A percentile compares a stretch with the other conserved stretches of the same genome.
Conservation (phyloP, 805 yeast genomes). For the Metschnikowia arizonensis region DNA sequence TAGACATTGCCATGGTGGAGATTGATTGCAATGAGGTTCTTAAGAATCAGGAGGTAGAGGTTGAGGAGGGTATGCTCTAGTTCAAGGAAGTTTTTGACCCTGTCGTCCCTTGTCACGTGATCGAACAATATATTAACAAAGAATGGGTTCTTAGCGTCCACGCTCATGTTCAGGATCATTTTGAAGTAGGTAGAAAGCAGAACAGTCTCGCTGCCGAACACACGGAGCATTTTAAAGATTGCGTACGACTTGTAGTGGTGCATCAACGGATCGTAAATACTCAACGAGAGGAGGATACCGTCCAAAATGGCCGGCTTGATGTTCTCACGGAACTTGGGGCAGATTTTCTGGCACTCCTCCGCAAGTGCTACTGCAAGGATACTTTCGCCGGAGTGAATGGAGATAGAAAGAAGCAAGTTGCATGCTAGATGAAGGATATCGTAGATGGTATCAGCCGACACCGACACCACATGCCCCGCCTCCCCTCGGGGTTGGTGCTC, state of each 20-base stretch:
- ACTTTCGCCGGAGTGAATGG: slow-evolving; percentile 3
- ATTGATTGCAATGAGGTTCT: slow-evolving; percentile 9
- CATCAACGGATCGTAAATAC: slow-evolving; percentile 9
- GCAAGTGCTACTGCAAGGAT: slow-evolving; percentile 1
- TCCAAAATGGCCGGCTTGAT: slow-evolving; percentile 8
- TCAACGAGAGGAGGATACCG: slow-evolving; percentile 9
- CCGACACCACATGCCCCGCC: too few species aligned
- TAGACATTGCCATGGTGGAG: slow-evolving; percentile 12
- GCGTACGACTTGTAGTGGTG: slow-evolving; percentile 14
- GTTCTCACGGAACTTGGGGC: background rate
- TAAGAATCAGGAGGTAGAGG: background rate
- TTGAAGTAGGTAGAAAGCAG: slow-evolving; percentile 2
- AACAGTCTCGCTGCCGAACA: background rate
- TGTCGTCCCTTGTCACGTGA: background rate
- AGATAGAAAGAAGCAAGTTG: slow-evolving; percentile 4
- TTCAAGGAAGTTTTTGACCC: background rate
- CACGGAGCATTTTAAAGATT: slow-evolving; percentile 9
- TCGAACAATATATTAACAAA: slow-evolving; percentile 20
- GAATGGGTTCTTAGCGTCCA: slow-evolving; percentile 11
- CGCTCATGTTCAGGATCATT: slow-evolving; percentile 12
- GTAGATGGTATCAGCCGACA: background rate
- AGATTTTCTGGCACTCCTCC: background rate
- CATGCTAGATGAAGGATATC: background rate
- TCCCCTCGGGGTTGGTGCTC: background rate
- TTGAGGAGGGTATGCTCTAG: background rate